A percentile compares a stretch with the other conserved stretches of the same genome.
Evolutionary conservation across 805 yeast genomes (phyloP).

Genomic region (Wickerhamiella australiensis): DNA sequence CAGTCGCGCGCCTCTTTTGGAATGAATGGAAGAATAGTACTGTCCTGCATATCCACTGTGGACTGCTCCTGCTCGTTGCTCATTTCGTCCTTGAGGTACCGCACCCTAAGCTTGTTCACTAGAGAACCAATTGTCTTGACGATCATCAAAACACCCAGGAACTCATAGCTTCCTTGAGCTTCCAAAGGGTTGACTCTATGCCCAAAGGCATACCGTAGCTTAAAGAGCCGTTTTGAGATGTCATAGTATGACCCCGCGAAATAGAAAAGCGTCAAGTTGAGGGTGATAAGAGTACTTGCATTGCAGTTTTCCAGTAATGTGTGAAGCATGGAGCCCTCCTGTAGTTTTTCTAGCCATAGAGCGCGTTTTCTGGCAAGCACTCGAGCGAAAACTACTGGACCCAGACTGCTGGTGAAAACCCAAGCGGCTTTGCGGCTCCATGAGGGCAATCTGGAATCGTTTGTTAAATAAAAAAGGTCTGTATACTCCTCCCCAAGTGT

Average conservation of each 20-base stretch:
- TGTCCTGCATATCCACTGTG: slow-evolving; percentile 39
- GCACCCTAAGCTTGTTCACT: slow-evolving; percentile 14
- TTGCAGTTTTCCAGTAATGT: slow-evolving; percentile 15
- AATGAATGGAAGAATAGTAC: slow-evolving; percentile 48
- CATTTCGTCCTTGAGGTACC: slow-evolving; percentile 13
- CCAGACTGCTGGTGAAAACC: slow-evolving; percentile 44
- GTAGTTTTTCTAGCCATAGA: slow-evolving; percentile 15
- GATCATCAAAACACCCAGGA: slow-evolving; percentile 41
- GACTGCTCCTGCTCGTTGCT: slow-evolving; percentile 13
- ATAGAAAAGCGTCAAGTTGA: slow-evolving; percentile 74
- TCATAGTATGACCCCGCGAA: slow-evolving; percentile 73
- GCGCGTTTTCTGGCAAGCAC: slow-evolving; percentile 17
- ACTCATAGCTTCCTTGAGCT: slow-evolving; percentile 43
- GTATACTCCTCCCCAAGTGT: slow-evolving; percentile 94
- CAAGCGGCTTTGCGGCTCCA: slow-evolving; percentile 41
- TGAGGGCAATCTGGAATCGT: slow-evolving; percentile 22
- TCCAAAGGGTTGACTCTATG: slow-evolving; percentile 26
- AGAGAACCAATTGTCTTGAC: slow-evolving; percentile 22
- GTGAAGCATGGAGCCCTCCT: slow-evolving; percentile 3
- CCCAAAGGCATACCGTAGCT: slow-evolving; percentile 54
- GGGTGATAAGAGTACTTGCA: slow-evolving; percentile 38
- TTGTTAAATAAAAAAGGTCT: slow-evolving; percentile 34
- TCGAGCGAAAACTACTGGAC: slow-evolving; percentile 41
- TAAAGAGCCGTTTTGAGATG: slow-evolving; percentile 61
- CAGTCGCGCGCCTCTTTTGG: slow-evolving; percentile 63